Evolutionary conservation across 306 rosid species (phyloP), one percentile per base, ranked within the genome.

Genomic region (Acacia acuminata): DNA sequence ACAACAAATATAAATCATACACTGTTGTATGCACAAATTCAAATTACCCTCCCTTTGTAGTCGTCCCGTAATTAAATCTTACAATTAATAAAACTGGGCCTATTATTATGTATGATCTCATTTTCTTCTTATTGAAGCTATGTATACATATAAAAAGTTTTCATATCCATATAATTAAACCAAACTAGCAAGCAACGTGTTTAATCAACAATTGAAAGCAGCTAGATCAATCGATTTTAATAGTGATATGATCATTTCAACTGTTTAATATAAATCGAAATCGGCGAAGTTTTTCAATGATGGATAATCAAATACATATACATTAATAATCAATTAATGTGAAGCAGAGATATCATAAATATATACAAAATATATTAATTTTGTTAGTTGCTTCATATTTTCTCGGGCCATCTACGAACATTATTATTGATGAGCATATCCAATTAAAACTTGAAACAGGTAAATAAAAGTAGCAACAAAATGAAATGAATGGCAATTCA

Each of bases 401-500:
- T 84, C 60, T 24, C 8, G 78, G 66, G 55, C 70, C 79, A 86
- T 30, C 70, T 68, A 68, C 73, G 44, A 5, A 43, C 30, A 44
- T 38, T 51, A 47, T 25, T 19, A 64, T 27, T 19, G 34, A 43
- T 43, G 55, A 43, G 10, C 36, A 22, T 20, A 56, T 71, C 56
- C 71, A 80, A 58, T 58, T 22, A 58, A n/a, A 77, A 22, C 70
- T 81, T 68, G 8, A 10, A 15, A 68, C 76, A 66, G 40, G 40
- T 64, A 27, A 38, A 38, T 38, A 48, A 5, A 13, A 48, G 69
- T 68, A 74, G 73, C 73, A 74, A 76, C 73, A 69, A 71, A 63
- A 71, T 55, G 73, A 77, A 76, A 81, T 81, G 76, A 85, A 76
- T 75, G 38, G 71, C 90, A 84, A 38, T 84, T 87, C 55, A 84